These are phyloP conservation scores for Coemansia sp. DNA, from an alignment of 192 early-diverging fungal genomes.

Conservation along the genomic window DNA sequence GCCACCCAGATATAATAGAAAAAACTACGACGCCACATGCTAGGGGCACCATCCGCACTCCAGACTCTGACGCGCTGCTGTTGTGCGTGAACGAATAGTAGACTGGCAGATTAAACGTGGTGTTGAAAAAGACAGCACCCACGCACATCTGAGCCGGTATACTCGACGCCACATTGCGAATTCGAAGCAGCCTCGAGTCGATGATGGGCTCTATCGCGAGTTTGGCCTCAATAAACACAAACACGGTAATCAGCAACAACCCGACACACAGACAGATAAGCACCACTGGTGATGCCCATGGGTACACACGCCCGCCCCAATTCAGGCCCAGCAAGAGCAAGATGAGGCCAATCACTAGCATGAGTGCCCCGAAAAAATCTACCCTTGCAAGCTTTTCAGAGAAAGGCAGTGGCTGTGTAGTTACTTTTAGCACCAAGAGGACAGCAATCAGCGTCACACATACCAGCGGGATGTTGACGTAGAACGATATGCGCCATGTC, in stretches of 20 bases:
- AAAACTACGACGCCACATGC: constrained; percentile 41
- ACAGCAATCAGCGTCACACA: constrained; percentile 54
- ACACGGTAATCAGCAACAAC: constrained; percentile 53
- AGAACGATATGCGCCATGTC: constrained; percentile 77
- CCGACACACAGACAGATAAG: constrained; percentile 61
- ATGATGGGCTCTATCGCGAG: constrained; percentile 80
- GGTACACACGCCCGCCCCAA: constrained; percentile 68
- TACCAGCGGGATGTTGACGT: constrained; percentile 80
- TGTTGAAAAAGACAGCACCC: constrained; percentile 49
- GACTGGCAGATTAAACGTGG: constrained; percentile 51
- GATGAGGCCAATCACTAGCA: constrained; percentile 61
- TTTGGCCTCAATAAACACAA: constrained; percentile 67
- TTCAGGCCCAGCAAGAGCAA: constrained; percentile 69
- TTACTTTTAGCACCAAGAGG: constrained; percentile 55
- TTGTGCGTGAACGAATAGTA: constrained; percentile 52
- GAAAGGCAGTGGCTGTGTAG: constrained; percentile 38
- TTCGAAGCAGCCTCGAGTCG: constrained; percentile 60
- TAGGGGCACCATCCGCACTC: constrained; percentile 46
- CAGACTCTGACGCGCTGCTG: constrained; percentile 45
- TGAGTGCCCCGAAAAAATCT: constrained; percentile 62
- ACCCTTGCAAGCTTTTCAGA: constrained; percentile 45
- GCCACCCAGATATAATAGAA: constrained; percentile 40
- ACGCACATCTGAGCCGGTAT: constrained; percentile 47
- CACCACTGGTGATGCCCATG: constrained; percentile 63
- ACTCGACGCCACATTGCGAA: constrained; percentile 56